A percentile compares a stretch with the other conserved stretches of the same genome.
Evolutionary conservation across 2,329 filamentous ascomycete genomes (phyloP).

Genomic region (Penicillium psychrosexuale): DNA sequence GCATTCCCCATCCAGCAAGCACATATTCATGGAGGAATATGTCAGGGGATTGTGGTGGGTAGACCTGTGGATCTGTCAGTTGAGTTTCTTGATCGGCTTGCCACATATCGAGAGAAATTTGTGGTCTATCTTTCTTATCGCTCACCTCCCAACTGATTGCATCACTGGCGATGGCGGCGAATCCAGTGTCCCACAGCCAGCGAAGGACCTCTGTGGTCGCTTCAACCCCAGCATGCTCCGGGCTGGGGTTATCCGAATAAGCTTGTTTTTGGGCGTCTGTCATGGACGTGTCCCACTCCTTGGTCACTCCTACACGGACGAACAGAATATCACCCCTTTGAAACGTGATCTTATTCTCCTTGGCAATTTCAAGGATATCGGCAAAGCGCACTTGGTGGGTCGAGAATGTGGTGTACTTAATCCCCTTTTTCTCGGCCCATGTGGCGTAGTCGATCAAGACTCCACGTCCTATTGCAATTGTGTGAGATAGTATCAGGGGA

Average conservation of each 20-base stretch:
- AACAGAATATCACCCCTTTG: constrained; percentile 54
- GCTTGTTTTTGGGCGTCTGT: constrained; percentile 30
- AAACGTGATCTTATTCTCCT: constrained; percentile 46
- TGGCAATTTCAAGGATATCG: constrained; percentile 40
- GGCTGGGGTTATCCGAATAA: constrained; percentile 37
- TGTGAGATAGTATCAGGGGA: background rate
- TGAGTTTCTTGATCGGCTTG: background rate
- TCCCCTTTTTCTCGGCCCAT: constrained; percentile 43
- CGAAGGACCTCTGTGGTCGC: constrained; percentile 50
- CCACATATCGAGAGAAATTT: background rate
- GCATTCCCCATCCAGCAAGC: constrained; percentile 53
- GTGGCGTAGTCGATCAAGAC: constrained; percentile 52
- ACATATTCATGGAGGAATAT: constrained; percentile 49
- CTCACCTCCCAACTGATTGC: constrained; percentile 54
- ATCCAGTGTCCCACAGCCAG: constrained; percentile 59
- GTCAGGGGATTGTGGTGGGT: constrained; percentile 41
- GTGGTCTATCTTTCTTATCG: background rate
- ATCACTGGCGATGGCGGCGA: constrained; percentile 58
- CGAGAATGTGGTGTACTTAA: constrained; percentile 44
- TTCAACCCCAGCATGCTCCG: constrained; percentile 49
- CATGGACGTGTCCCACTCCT: constrained; percentile 43
- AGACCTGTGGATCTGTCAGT: constrained; percentile 30
- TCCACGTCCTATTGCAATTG: constrained; percentile 43
- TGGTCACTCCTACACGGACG: constrained; percentile 43
- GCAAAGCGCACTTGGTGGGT: constrained; percentile 39